Evolutionary conservation across 257 asterid species (phyloP), one percentile per base, ranked within the genome.

Genomic region (Nicotiana obtusifolia): DNA sequence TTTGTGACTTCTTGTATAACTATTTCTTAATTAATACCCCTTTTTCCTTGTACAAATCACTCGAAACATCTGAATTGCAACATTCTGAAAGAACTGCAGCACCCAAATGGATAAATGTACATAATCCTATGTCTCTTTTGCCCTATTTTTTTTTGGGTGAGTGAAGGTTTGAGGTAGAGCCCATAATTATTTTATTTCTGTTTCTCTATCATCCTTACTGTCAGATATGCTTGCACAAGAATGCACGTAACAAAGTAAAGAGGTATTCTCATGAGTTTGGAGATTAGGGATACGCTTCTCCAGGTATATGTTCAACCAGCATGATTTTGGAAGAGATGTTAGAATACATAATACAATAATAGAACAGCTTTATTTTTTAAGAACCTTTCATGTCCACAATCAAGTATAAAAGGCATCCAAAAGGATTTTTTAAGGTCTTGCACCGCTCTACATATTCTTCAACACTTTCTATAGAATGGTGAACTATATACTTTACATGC

Each of bases 301-400:
- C 79, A 73, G 24, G 15, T 47, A 30, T 35, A 73, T 73, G 79
- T 73, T 30, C 62, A 73, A 24, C 62, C 41, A 14, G 79, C 79
- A 73, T 7, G 62, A 73, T 73, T 71, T 49, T 49, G 41, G 79
- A 13, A 73, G 61, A 73, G 61, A 73, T 73, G 61, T 47, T 73
- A 14, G 41, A 47, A 30, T 44, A 73, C 60, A 73, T 73, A 73
- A 73, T 47, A 73, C 41, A 73, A 47, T 73, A 24, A 8, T 73
- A 24, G 2, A 73, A 47, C 79, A 47, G 41, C 22, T 47, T 47
- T 22, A 24, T 22, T 73, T 22, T 13, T 47, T 14, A 47, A 24
- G 22, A 24, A 73, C 22, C 79, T 73, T 73, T 73, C 79, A 44
- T 26, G 61, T 47, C 41, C 79, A 13, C 0, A 20, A 15, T 47